phyloP scores from a whole-genome alignment of 2,329 filamentous ascomycete species.

The Camillea tinctor region DNA sequence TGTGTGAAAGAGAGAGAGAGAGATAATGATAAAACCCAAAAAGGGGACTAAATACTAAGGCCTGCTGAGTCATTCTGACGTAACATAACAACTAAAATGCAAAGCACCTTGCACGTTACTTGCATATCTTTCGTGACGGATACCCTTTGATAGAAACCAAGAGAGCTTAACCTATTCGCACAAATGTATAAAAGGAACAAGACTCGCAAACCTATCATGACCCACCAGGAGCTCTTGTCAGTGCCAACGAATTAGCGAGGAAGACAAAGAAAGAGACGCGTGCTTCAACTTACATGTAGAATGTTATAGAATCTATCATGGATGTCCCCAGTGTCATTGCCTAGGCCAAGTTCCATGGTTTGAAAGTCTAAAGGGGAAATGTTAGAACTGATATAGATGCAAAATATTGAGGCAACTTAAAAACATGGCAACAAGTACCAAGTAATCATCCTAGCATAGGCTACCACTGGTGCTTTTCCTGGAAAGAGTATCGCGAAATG shows the following conservation, averaged over 20 bases:
- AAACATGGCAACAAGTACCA: conserved; percentile 12
- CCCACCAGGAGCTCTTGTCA: background rate
- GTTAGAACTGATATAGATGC: background rate
- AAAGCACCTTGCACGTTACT: conserved; percentile 2
- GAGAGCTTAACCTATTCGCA: conserved; percentile 35
- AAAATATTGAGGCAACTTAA: conserved; percentile 1
- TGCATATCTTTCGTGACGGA: conserved; percentile 18
- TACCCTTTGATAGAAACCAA: conserved; percentile 35
- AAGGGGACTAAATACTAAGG: too few species aligned
- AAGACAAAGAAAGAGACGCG: background rate
- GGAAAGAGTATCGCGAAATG: conserved; percentile 14
- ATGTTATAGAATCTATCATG: background rate
- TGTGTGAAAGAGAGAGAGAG: too few species aligned
- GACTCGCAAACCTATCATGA: conserved; percentile 11
- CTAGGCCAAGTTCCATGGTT: background rate
- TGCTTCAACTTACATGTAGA: background rate
- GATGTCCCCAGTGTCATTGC: background rate
- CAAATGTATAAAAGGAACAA: conserved; percentile 32
- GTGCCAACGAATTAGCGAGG: background rate
- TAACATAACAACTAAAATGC: conserved; percentile 27
- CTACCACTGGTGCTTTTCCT: conserved; percentile 12
- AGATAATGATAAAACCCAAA: too few species aligned
- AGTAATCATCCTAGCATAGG: conserved; percentile 21
- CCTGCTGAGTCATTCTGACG: conserved; percentile 12
- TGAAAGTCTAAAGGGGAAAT: background rate